A percentile compares a stretch with the other conserved stretches of the same genome.
Evolutionary conservation across 1,284 basidiomycete genomes (phyloP).

Genomic region (Paramarasmius palmivorus): DNA sequence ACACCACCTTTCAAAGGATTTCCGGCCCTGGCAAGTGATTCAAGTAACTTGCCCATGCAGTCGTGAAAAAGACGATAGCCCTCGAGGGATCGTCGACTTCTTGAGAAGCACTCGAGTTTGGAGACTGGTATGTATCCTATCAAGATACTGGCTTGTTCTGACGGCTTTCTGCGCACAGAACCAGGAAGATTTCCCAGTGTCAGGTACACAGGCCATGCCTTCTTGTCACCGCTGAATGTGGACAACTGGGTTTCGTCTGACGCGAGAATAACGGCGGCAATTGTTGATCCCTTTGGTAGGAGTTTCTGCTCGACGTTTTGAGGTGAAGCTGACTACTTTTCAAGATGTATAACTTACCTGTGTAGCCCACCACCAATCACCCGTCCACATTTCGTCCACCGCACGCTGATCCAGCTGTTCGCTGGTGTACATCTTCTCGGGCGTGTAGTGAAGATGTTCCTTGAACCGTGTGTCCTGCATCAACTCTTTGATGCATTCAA

Average conservation of each 20-base stretch:
- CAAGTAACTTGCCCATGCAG: constrained; percentile 25
- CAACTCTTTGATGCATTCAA: constrained; percentile 23
- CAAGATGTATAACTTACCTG: constrained; percentile 27
- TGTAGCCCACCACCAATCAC: constrained; percentile 41
- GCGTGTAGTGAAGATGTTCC: constrained; percentile 28
- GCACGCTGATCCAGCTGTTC: constrained; percentile 19
- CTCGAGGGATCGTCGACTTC: constrained; percentile 18
- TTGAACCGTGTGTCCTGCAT: constrained; percentile 26
- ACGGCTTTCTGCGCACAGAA: constrained; percentile 26
- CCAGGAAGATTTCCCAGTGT: constrained; percentile 40
- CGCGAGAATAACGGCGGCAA: constrained; percentile 36
- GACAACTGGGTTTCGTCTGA: constrained; percentile 41
- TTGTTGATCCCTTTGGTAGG: constrained; percentile 28
- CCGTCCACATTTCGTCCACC: constrained; percentile 41
- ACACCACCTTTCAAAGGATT: constrained; percentile 19
- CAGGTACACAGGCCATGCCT: constrained; percentile 36
- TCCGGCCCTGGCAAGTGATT: constrained; percentile 27
- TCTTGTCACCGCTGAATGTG: constrained; percentile 34
- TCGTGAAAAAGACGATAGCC: constrained; percentile 26
- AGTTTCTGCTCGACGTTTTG: constrained; percentile 17
- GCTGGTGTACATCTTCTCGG: constrained; percentile 30
- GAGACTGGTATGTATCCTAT: constrained; percentile 41
- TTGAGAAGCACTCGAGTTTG: constrained; percentile 37
- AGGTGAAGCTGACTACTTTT: neutral
- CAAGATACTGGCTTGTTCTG: constrained; percentile 29